A percentile compares a stretch with the other conserved stretches of the same genome.
phyloP scores from a whole-genome alignment of 306 rosid species.

The Lagenaria siceraria region DNA sequence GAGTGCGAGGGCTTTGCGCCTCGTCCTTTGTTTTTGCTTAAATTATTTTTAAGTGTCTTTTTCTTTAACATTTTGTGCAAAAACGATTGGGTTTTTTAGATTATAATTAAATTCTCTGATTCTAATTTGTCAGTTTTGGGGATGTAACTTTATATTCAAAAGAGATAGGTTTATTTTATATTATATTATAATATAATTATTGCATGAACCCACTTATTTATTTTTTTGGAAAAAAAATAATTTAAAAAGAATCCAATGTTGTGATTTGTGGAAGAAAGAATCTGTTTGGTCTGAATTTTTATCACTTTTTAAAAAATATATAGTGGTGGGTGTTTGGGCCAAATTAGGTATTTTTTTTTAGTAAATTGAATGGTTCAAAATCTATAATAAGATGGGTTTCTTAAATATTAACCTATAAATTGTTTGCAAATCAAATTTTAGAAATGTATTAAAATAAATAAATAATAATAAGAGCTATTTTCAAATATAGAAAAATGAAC shows the following conservation, averaged over 20 bases:
- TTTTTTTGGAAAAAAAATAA: background rate
- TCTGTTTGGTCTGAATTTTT: background rate
- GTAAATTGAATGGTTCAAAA: background rate
- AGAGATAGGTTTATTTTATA: background rate
- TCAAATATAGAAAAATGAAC: too few species aligned
- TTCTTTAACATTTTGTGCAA: background rate
- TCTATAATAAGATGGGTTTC: background rate
- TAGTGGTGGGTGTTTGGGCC: background rate
- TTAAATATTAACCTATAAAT: background rate
- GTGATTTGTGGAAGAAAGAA: background rate
- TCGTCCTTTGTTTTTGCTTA: conserved; percentile 23
- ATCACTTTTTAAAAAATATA: background rate
- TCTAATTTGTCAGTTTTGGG: background rate
- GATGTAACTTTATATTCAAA: background rate
- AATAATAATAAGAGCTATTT: too few species aligned
- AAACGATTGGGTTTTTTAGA: background rate
- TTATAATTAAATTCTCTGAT: background rate
- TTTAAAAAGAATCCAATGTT: background rate
- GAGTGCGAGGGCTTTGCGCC: conserved; percentile 49
- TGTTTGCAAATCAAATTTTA: background rate
- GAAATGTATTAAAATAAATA: too few species aligned
- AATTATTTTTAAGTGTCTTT: background rate
- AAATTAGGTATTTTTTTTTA: background rate
- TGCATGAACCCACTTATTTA: background rate
- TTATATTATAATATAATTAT: background rate